Evolutionary conservation across 2,329 filamentous ascomycete species (phyloP), one percentile per base, ranked within the genome.

Genomic region (Fusarium mexicanum): DNA sequence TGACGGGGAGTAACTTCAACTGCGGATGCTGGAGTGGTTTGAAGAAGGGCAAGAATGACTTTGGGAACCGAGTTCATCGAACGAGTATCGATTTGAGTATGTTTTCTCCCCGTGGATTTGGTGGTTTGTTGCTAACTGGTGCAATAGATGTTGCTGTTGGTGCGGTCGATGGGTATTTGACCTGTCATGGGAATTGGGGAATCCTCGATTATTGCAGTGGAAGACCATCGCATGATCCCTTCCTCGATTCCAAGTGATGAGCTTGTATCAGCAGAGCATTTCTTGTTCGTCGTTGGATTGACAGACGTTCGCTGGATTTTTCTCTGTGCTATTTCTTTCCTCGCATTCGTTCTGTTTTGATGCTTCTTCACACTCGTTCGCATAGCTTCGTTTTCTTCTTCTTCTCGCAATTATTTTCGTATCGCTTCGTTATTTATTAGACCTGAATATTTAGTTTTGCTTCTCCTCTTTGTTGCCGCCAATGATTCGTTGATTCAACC

Each of bases 401-500:
- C 14, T n/a, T 31, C 61, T 46, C 43, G 33, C 29, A 14, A 33
- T 35, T 13, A 2, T 4, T 37, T 24, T 3, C 20, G 29, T 18
- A 17, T 35, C 13, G 17, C 20, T 57, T 40, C 8, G 33, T 35
- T 43, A 24, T 62, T 26, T 48, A 35, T 62, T 38, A 76, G 40
- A 76, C 35, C 57, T 24, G 33, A 29, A 75, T 53, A 35, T 64
- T 41, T 22, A 77, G 55, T 26, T 41, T 65, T 7, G 47, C 18
- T 40, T 79, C 77, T 33, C 77, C 76, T 33, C 77, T 58, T 22
- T 62, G 64, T n/a, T 62, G 61, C 9, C 80, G 76, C 83, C 84
- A 84, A 48, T 71, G 73, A 74, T 84, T 84, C 8, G 83, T 84
- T 26, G 80, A 78, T 22, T 80, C 73, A 12, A 85, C 64, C 12